phyloP scores from a whole-genome alignment of 1,139 yeast species.

The Saccharomycopsis phalli region DNA sequence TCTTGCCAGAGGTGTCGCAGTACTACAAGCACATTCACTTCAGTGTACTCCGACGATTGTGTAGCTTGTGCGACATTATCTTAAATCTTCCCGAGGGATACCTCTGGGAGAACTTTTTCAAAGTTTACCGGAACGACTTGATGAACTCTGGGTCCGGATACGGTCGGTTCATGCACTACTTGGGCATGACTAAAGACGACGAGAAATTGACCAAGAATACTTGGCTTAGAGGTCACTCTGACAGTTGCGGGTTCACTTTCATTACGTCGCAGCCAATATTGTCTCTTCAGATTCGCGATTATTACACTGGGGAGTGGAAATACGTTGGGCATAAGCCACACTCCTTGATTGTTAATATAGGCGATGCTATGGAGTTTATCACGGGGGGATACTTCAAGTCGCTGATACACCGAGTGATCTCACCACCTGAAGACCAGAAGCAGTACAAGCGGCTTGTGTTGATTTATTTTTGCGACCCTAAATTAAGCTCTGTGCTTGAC shows the following conservation, averaged over 20 bases:
- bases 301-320: constrained; percentile 37
- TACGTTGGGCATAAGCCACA: constrained; percentile 39
- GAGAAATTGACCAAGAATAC: constrained; percentile 27
- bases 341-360: constrained; percentile 40
- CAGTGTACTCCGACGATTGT: constrained; percentile 30
- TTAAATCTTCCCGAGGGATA: constrained; percentile 38
- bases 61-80: constrained; percentile 34
- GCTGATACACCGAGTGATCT: constrained; percentile 37
- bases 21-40: constrained; percentile 32
- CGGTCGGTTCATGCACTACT: constrained; percentile 31
- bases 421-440: constrained; percentile 38
- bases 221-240: constrained; percentile 35
- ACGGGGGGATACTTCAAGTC: constrained; percentile 43
- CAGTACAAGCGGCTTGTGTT: constrained; percentile 33
- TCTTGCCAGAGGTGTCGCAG: constrained; percentile 32
- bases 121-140: constrained; percentile 25
- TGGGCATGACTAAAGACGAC: constrained; percentile 26
- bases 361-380: constrained; percentile 40
- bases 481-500: constrained; percentile 29
- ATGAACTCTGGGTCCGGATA: constrained; percentile 10
- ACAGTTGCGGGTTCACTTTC: constrained; percentile 39
- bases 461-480: constrained; percentile 37
- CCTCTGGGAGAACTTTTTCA: constrained; percentile 25
- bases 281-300: constrained; percentile 39
- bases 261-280: constrained; percentile 31